These are phyloP conservation scores for Kwoniella pini DNA, from an alignment of 768 basidiomycete genomes.

Conservation along the genomic window DNA sequence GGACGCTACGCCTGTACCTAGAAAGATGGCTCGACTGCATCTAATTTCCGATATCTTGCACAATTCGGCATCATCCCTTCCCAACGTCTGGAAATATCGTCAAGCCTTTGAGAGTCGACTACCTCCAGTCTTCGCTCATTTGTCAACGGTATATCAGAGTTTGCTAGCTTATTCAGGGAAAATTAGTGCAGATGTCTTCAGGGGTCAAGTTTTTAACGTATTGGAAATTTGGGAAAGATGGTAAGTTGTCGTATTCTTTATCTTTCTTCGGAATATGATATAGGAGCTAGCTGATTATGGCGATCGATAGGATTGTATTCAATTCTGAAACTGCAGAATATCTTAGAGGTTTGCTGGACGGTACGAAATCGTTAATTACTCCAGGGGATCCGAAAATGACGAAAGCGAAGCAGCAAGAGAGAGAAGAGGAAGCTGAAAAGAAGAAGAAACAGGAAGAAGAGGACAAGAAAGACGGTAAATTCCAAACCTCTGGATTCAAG, in stretches of 20 bases:
- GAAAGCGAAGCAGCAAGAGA: neutral
- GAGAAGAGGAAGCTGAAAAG: neutral
- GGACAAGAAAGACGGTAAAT: constrained; percentile 24
- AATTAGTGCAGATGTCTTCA: constrained; percentile 95
- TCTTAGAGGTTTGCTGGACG: constrained; percentile 71
- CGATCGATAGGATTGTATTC: constrained; percentile 72
- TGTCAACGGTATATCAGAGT: constrained; percentile 85
- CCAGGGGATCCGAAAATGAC: constrained; percentile 1
- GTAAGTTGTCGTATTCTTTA: constrained; percentile 36
- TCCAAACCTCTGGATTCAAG: constrained; percentile 53
- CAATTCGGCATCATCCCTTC: constrained; percentile 89
- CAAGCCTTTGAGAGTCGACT: constrained; percentile 88
- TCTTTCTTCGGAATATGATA: too few species aligned
- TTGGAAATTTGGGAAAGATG: constrained; percentile 98
- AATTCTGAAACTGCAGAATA: constrained; percentile 78
- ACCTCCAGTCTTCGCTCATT: constrained; percentile 92
- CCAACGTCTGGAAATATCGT: constrained; percentile 97
- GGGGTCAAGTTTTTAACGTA: constrained; percentile 81
- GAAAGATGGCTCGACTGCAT: constrained; percentile 91
- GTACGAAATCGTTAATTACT: constrained; percentile 29
- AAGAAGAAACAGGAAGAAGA: neutral
- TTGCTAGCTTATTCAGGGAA: constrained; percentile 76
- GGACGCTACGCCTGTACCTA: constrained; percentile 92
- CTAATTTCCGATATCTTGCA: constrained; percentile 97
- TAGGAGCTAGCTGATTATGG: neutral